Evolutionary conservation across 2,329 filamentous ascomycete species (phyloP).

Genomic region (Penicillium hesseltinei): DNA sequence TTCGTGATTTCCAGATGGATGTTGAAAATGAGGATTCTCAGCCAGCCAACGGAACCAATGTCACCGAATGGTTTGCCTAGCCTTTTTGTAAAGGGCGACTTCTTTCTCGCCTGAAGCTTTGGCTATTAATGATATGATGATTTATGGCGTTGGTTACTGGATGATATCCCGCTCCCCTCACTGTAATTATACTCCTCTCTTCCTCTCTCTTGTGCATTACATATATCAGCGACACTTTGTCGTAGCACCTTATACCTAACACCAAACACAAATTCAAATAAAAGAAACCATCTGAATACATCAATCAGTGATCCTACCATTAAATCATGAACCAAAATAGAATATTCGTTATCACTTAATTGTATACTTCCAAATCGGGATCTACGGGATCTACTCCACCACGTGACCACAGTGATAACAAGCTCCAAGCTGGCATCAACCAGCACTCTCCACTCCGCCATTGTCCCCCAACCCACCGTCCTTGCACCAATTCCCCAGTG

Average conservation of each 20-base stretch:
- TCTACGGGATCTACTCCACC: slow-evolving; percentile 7
- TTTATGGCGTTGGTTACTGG: slow-evolving; percentile 3
- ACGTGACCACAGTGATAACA: slow-evolving; percentile 27
- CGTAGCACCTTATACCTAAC: neutral
- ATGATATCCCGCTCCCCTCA: slow-evolving; percentile 15
- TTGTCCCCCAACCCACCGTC: slow-evolving; percentile 9
- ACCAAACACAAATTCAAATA: neutral
- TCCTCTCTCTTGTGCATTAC: slow-evolving; percentile 7
- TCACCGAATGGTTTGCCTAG: slow-evolving; percentile 33
- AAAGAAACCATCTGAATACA: neutral
- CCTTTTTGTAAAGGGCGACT: neutral
- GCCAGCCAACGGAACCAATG: slow-evolving; percentile 20
- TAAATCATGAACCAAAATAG: neutral
- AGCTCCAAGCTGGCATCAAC: slow-evolving; percentile 31
- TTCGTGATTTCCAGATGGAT: slow-evolving; percentile 41
- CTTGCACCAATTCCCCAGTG: neutral
- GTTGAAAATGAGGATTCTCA: slow-evolving; percentile 27
- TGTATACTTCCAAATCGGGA: slow-evolving; percentile 2
- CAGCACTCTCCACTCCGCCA: slow-evolving; percentile 16
- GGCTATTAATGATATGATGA: slow-evolving; percentile 13
- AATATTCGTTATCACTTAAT: neutral
- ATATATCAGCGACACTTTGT: neutral
- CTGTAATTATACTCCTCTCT: slow-evolving; percentile 14
- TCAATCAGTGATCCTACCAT: neutral
- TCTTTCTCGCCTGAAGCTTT: neutral